Conservation (phyloP, 352 stramenopile genomes). For the Pythium phragmiticola region DNA sequence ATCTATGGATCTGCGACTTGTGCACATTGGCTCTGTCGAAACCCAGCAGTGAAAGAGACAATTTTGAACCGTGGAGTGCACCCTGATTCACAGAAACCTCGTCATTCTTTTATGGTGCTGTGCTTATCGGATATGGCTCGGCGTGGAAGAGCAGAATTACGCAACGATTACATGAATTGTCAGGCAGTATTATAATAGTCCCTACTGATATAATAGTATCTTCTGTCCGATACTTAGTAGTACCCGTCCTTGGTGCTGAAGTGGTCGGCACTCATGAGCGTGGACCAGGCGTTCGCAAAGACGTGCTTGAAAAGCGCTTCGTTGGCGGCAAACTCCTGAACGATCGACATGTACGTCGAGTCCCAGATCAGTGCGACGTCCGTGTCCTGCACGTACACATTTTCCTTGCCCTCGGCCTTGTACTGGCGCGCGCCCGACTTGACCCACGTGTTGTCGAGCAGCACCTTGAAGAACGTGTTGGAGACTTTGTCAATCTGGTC, state of each 20-base stretch:
- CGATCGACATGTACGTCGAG: constrained; percentile 4
- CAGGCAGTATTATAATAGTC: too few relatives aligned
- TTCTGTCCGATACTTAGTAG: neutral
- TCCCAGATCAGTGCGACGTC: constrained; percentile 3
- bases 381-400: neutral
- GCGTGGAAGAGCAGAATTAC: too few relatives aligned
- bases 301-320: neutral
- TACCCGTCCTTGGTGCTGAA: neutral
- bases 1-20: too few relatives aligned
- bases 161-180: too few relatives aligned
- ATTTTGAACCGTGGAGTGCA: too few relatives aligned
- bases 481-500: neutral
- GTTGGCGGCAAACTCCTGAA: neutral
- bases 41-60: too few relatives aligned
- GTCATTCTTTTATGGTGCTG: too few relatives aligned
- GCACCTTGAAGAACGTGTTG: neutral
- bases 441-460: constrained; percentile 2
- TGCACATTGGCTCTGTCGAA: too few relatives aligned
- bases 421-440: neutral
- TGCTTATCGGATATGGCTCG: too few relatives aligned
- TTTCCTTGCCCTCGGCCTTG: neutral
- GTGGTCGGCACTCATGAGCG: constrained; percentile 5
- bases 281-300: constrained; percentile 3
- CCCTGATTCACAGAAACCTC: too few relatives aligned
- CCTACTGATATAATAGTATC: too few relatives aligned